Base-by-base conservation (phyloP, 1,284 basidiomycete species). In the Boletellus sp. region DNA sequence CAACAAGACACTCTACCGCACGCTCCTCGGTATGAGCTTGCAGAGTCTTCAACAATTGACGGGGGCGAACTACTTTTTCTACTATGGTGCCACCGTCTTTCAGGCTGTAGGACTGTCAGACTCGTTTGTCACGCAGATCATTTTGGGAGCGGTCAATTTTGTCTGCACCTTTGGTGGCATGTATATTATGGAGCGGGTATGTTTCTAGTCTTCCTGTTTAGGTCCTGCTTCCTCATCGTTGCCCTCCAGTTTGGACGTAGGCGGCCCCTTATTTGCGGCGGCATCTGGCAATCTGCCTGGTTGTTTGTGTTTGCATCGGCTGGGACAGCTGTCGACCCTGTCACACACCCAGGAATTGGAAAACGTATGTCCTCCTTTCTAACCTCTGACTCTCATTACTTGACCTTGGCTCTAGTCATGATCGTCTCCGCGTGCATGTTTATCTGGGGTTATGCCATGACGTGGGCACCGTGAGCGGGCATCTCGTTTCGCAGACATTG, bases 401-500 rank as follows among this genome's bases (percentile, higher is more conserved):
- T 21, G 21, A 13, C 30, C 6, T 36, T 19, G 5, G 7, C 30
- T 5, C 19, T 44, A 80, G 80, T 89, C 21, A 85, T 91, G 81
- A 90, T 91, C 58, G 80, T 88, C 57, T 76, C 81, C n/a, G 84
- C 87, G 0, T 90, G 86, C 62, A 62, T 92, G 62, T 91, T 91
- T 72, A 91, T 91, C 62, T 67, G 86, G 30, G 87, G 86, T 13
- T 91, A 85, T 63, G 86, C 89, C 2, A 82, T 76, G 68, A 89
- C 88, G 19, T 91, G 86, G 86, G 83, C 78, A 30, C 81, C 82
- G 70, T 77, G 55, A 56, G 71, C 44, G 21, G 51, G 57, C 41
- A 37, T 22, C 30, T 36, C 32, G 26, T 10, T 26, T 26, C 26
- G 1, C 26, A 8, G 8, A 26, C 8, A 26, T 26, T 8, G 26